A percentile compares a stretch with the other conserved stretches of the same genome.
These are phyloP conservation scores for Elaeis guineensis DNA, from an alignment of 176 grass and related monocot species.

Conservation along the genomic window DNA sequence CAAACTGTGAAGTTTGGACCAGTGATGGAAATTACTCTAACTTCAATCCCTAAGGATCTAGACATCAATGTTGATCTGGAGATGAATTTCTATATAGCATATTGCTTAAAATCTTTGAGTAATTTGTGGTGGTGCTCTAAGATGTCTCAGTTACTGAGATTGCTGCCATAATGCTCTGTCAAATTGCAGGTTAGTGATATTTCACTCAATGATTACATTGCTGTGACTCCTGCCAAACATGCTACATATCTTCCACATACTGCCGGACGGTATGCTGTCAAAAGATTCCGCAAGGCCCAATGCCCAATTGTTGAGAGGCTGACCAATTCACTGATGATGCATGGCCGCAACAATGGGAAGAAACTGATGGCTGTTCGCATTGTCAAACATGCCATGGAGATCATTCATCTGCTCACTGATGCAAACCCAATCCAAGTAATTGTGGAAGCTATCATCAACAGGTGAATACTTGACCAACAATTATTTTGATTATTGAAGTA, in stretches of 20 bases:
- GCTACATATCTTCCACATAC: slow-evolving; percentile 58
- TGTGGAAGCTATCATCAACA: slow-evolving; percentile 66
- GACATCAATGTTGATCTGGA: too few species aligned
- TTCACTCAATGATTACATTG: slow-evolving; percentile 51
- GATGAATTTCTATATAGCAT: too few species aligned
- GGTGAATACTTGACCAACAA: slow-evolving; percentile 8
- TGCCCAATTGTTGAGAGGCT: slow-evolving; percentile 61
- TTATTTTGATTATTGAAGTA: too few species aligned
- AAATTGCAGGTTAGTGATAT: slow-evolving; percentile 51
- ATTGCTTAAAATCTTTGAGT: too few species aligned
- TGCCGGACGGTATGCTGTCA: slow-evolving; percentile 46
- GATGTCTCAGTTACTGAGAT: too few species aligned
- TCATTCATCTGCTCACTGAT: slow-evolving; percentile 59
- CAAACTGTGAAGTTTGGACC: too few species aligned
- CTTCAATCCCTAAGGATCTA: neutral
- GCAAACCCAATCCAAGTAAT: slow-evolving; percentile 68
- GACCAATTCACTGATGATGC: slow-evolving; percentile 73
- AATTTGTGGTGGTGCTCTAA: too few species aligned
- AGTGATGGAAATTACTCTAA: too few species aligned
- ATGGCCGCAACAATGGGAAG: slow-evolving; percentile 67
- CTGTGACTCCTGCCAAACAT: slow-evolving; percentile 41
- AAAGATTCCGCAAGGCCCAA: slow-evolving; percentile 64
- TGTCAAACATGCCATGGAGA: slow-evolving; percentile 64
- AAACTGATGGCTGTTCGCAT: slow-evolving; percentile 60
- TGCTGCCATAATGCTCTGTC: too few species aligned